A percentile compares a stretch with the other conserved stretches of the same genome.
phyloP scores from a whole-genome alignment of 2,329 filamentous ascomycete species.

The Rachicladosporium sp. region DNA sequence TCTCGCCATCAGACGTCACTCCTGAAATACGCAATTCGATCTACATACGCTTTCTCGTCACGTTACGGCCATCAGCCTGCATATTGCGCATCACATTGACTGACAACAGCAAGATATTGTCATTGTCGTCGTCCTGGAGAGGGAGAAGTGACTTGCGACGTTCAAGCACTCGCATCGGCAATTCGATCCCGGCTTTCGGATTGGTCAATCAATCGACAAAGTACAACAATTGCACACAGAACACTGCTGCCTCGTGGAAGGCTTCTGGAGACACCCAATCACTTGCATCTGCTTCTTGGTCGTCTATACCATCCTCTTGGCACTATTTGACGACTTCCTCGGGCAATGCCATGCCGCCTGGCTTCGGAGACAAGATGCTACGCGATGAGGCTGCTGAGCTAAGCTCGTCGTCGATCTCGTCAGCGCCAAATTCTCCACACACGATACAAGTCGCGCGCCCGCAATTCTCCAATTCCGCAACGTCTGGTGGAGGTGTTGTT shows the following conservation, averaged over 20 bases:
- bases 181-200: not conserved
- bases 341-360: conserved; percentile 10
- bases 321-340: not conserved
- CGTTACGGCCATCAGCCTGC: not conserved
- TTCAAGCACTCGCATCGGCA: not conserved
- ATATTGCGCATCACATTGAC: not conserved
- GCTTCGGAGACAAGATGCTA: conserved; percentile 9
- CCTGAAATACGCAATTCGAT: too few relatives aligned
- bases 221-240: too few relatives aligned
- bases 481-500: conserved; percentile 23
- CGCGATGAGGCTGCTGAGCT: conserved; percentile 11
- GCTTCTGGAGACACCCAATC: too few relatives aligned
- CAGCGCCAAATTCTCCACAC: conserved; percentile 16
- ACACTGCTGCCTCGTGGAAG: not conserved
- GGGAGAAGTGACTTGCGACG: not conserved
- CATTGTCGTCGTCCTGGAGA: not conserved
- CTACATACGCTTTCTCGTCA: too few relatives aligned
- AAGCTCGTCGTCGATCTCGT: conserved; percentile 14
- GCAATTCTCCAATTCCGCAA: conserved; percentile 8
- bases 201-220: not conserved
- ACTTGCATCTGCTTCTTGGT: too few relatives aligned
- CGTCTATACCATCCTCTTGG: conserved; percentile 10
- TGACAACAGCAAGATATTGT: not conserved
- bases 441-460: conserved; percentile 16
- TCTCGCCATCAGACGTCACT: too few relatives aligned